Conservation (phyloP, 139 green algal species). For the Pseudopediastrum boryanum region DNA sequence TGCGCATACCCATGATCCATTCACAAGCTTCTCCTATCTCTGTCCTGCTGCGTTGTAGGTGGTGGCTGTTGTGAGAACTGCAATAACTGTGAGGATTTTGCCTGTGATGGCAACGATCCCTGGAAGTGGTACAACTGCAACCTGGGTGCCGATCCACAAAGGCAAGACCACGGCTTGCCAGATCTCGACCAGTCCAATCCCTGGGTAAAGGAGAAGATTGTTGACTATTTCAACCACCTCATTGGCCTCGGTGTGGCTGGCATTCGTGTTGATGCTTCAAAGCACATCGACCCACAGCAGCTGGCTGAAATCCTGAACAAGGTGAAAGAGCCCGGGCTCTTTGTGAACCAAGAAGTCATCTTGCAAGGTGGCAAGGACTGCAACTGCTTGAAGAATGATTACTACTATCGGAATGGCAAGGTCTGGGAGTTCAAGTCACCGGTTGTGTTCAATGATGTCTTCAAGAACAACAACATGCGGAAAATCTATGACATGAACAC, state of each 20-base stretch:
- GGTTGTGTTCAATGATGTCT: background rate
- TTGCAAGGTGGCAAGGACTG: background rate
- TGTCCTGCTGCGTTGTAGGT: background rate
- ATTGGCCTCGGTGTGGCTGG: background rate
- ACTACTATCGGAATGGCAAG: slow-evolving; percentile 19
- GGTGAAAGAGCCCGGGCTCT: slow-evolving; percentile 4
- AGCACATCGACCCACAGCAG: slow-evolving; percentile 6
- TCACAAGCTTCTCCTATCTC: background rate
- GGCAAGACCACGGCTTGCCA: slow-evolving; percentile 8
- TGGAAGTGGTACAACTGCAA: slow-evolving; percentile 7
- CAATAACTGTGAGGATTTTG: background rate
- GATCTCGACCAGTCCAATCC: background rate
- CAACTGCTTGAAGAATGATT: background rate
- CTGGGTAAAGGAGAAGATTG: background rate
- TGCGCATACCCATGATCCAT: too few species aligned
- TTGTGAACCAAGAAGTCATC: slow-evolving; percentile 15
- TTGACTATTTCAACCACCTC: background rate
- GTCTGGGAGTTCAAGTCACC: slow-evolving; percentile 16
- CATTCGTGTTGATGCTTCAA: slow-evolving; percentile 12
- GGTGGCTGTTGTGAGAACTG: background rate
- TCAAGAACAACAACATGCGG: slow-evolving; percentile 4
- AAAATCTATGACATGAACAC: slow-evolving; percentile 15
- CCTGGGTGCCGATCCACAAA: too few species aligned
- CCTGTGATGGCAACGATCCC: background rate
- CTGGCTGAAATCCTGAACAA: background rate